Evolutionary conservation across 2,329 filamentous ascomycete genomes (phyloP).

Genomic region (Trichoderma afroharzianum): DNA sequence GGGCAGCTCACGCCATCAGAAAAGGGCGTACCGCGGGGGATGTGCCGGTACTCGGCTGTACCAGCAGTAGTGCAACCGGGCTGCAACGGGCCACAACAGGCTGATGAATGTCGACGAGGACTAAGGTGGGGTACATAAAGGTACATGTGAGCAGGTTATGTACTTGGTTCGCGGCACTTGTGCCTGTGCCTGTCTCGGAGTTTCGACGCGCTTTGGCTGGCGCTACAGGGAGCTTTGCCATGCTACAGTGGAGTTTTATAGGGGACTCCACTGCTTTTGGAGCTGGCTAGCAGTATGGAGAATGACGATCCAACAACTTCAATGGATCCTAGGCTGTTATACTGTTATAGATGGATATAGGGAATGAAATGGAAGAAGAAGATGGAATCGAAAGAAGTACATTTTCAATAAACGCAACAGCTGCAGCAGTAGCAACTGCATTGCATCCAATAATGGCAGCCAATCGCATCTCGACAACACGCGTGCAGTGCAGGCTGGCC

Average conservation of each 20-base stretch:
- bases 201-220: not conserved
- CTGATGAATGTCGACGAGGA: rapidly evolving
- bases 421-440: not conserved
- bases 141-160: not conserved
- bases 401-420: not conserved
- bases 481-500: not conserved
- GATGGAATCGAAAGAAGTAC: not conserved
- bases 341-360: not conserved
- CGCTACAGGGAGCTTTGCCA: not conserved
- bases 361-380: not conserved
- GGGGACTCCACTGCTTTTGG: not conserved
- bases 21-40: not conserved
- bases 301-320: not conserved
- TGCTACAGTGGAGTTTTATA: not conserved
- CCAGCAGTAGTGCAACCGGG: not conserved
- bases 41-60: not conserved
- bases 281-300: not conserved
- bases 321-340: not conserved
- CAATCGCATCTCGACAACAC: not conserved
- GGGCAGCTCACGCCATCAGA: not conserved
- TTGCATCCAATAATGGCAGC: not conserved
- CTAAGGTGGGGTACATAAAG: not conserved
- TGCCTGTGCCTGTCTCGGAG: not conserved
- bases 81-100: not conserved
- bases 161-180: not conserved